These are phyloP conservation scores for Strobilomyces echinocephalus DNA, from an alignment of 768 basidiomycete genomes.

Conservation along the genomic window DNA sequence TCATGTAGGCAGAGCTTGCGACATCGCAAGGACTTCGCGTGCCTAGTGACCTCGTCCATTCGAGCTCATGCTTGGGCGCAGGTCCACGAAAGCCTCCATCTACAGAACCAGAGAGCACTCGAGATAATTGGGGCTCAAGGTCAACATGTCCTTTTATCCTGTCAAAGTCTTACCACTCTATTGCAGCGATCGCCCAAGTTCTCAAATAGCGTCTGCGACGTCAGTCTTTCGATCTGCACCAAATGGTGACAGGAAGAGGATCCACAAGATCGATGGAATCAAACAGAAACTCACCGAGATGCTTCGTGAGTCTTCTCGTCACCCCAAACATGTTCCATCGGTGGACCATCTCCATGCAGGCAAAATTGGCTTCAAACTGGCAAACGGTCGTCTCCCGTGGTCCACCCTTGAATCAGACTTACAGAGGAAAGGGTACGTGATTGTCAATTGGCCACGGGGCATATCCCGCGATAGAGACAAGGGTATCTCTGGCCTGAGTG, in stretches of 20 bases:
- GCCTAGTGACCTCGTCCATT: neutral
- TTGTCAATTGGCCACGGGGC: conserved; percentile 5
- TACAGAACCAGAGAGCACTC: no score
- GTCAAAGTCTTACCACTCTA: no score
- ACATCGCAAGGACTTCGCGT: neutral
- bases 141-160: no score
- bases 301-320: conserved; percentile 5
- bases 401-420: conserved; percentile 1
- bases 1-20: neutral
- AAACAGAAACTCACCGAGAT: neutral
- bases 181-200: no score
- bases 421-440: neutral
- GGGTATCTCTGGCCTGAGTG: neutral
- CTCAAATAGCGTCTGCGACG: no score
- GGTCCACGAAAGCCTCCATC: no score
- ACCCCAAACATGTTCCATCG: neutral
- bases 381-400: neutral
- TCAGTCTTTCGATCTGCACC: no score
- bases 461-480: neutral
- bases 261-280: no score
- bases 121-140: no score
- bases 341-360: neutral
- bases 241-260: no score
- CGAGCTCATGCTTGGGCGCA: neutral
- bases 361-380: neutral